Base-by-base conservation (phyloP, 164 flowering plant genomes). In the Umbellularia californica region DNA sequence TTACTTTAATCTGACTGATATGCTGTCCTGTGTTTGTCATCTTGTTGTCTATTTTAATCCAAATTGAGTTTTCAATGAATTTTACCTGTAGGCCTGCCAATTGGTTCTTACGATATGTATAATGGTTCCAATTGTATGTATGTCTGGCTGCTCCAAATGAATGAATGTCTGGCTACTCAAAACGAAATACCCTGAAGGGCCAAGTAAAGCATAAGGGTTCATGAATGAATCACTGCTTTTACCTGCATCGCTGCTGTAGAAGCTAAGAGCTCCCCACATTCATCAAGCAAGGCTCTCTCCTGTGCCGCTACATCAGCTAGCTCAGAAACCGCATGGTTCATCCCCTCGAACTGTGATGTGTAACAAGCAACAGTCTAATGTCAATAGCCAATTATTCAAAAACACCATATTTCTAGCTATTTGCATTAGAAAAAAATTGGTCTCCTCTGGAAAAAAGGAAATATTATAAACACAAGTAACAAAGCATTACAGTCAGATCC, bases 201-300 rank as follows among this genome's bases (percentile, higher is more conserved):
- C 11, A 41, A 41, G 47, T 9, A 41, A 41, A 41, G 47, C 47
- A 41, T 41, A 9, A 9, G 47, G 47, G 28, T 66, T 25, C 60
- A 72, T 25, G 52, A 13, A 70, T 62, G 52, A 1, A 23, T 63
- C 12, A n/a, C 25, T 0, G 5, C 24, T 58, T 33, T 75, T 74
- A 93, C 99, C 97, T 92, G 94, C 88, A 89, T 79, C 52, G 87
- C 89, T 50, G 83, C 86, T 63, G 85, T 82, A 74, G 90, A 87
- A 79, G 87, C 87, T 78, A 90, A 80, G 20, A 89, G 77, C 76
- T 84, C 82, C 79, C 87, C 89, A 79, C 93, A 91, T 72, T 88
- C 86, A 77, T 82, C 86, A 76, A 91, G 90, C 87, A 85, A 75
- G 65, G 81, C 85, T 79, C 88, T 89, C 82, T 87, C 95, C 65